phyloP scores from a whole-genome alignment of 2,329 filamentous ascomycete species.

The Elsinoe batatas region DNA sequence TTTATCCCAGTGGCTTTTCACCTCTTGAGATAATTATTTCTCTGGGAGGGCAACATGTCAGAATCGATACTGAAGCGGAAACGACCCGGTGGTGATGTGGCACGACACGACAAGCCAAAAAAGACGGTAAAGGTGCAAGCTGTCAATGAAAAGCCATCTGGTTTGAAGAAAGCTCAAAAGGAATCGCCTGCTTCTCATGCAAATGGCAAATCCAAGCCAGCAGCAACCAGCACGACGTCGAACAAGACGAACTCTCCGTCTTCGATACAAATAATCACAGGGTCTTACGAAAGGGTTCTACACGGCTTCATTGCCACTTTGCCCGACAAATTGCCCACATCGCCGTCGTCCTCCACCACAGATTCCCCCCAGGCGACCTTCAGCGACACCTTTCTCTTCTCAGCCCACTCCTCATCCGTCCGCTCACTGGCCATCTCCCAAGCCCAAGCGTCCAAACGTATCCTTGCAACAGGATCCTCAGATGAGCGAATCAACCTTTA shows the following conservation, averaged over 20 bases:
- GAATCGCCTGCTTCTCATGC: not conserved
- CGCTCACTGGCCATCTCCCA: constrained; percentile 81
- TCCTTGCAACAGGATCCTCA: constrained; percentile 82
- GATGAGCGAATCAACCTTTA: constrained; percentile 96
- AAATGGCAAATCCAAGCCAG: not conserved
- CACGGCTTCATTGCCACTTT: constrained; percentile 81
- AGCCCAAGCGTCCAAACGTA: constrained; percentile 61
- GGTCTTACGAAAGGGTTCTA: constrained; percentile 86
- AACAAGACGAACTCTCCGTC: not conserved
- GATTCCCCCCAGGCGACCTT: constrained; percentile 47
- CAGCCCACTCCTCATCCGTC: constrained; percentile 82
- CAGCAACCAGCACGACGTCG: not conserved
- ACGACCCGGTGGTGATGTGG: not conserved
- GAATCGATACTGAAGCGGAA: constrained; percentile 7
- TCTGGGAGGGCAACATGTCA: not conserved
- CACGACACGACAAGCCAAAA: not conserved
- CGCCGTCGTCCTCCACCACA: constrained; percentile 18
- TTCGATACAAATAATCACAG: constrained; percentile 66
- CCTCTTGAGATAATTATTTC: not conserved
- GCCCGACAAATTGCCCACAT: constrained; percentile 28
- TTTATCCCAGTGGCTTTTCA: not conserved
- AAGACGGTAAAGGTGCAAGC: constrained; percentile 4
- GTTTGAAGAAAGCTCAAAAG: not conserved
- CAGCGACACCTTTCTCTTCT: constrained; percentile 89
- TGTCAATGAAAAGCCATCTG: not conserved